Evolutionary conservation across 1,284 basidiomycete species (phyloP), one percentile per base, ranked within the genome.

Genomic region (Neolentinus lepideus): DNA sequence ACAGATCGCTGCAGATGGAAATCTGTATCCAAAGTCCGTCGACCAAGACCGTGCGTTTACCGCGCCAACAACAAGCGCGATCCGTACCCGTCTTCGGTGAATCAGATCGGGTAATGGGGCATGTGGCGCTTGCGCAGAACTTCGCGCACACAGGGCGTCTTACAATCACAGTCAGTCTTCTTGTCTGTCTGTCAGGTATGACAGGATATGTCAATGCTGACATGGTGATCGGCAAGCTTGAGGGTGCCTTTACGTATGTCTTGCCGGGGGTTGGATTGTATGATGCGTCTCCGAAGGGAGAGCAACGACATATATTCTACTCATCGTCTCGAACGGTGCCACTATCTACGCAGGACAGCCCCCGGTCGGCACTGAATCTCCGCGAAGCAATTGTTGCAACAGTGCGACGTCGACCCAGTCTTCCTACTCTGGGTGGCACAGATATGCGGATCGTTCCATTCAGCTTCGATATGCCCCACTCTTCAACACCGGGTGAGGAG

Each of bases 11-110:
- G 33, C 76, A 79, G 59, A 69, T 85, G 61, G 81, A 84, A 61
- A 70, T 87, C 55, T 77, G 79, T 57, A 67, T 88, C 24, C 77
- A 79, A 56, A 85, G 83, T 58, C 76, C 81, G 11, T 81, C 76
- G 11, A 69, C 84, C 16, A 83, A 79, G 65, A 66, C 77, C 31
- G 67, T 72, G 22, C 72, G 74, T 29, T 70, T 69, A 24, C 64
- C 68, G 54, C 69, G 64, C 26, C 67, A 68, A 46, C 67, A 66
- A 25, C 62, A 56, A 35, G 66, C 66, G 25, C 75, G 74, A 12
- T 70, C 77, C 25, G 61, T 78, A 19, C 81, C 85, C 1, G 80
- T 86, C 12, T 87, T 84, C 60, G 75, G 77, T 35, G 77, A 81
- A 55, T 75, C 78, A 51, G 82, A 85, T 63, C 75, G 73, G 58